Evolutionary conservation across 1,139 yeast genomes (phyloP).

Genomic region (Suzukiozyma palmioleophila): DNA sequence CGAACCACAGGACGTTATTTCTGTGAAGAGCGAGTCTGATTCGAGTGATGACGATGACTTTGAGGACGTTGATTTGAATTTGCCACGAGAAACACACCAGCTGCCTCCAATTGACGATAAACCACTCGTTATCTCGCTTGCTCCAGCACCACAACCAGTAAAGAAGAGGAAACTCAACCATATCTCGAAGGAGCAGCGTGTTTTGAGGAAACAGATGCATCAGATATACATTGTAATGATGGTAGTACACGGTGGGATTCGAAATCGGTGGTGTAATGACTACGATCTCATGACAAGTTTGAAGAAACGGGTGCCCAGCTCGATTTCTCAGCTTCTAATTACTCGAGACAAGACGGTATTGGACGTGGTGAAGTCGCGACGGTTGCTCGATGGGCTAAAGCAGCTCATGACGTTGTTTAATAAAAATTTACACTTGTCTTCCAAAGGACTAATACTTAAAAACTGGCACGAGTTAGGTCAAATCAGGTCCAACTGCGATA

Average conservation of each 20-base stretch:
- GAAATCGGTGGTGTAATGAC: conserved; percentile 77
- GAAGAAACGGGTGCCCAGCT: conserved; percentile 43
- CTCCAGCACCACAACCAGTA: conserved; percentile 6
- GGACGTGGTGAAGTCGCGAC: conserved; percentile 53
- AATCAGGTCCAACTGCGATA: conserved; percentile 18
- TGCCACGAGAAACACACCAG: not conserved
- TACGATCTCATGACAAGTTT: conserved; percentile 33
- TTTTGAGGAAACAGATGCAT: conserved; percentile 52
- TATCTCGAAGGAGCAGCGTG: conserved; percentile 52
- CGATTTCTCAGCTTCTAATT: conserved; percentile 39
- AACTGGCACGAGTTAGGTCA: conserved; percentile 55
- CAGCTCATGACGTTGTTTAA: conserved; percentile 61
- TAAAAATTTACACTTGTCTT: conserved; percentile 49
- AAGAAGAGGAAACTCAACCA: conserved; percentile 25
- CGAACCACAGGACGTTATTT: not conserved
- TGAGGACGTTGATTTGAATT: conserved; percentile 25
- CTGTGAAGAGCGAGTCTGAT: not conserved
- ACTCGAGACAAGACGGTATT: conserved; percentile 37
- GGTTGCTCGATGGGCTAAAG: conserved; percentile 70
- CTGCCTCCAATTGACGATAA: not conserved
- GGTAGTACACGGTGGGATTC: conserved; percentile 58
- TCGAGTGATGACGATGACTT: conserved; percentile 14
- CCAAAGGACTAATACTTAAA: conserved; percentile 43
- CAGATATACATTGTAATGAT: conserved; percentile 53
- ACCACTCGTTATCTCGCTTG: conserved; percentile 7